Evolutionary conservation across 108 stramenopile genomes (phyloP).

Genomic region (Pseudonitzschia multistriata): DNA sequence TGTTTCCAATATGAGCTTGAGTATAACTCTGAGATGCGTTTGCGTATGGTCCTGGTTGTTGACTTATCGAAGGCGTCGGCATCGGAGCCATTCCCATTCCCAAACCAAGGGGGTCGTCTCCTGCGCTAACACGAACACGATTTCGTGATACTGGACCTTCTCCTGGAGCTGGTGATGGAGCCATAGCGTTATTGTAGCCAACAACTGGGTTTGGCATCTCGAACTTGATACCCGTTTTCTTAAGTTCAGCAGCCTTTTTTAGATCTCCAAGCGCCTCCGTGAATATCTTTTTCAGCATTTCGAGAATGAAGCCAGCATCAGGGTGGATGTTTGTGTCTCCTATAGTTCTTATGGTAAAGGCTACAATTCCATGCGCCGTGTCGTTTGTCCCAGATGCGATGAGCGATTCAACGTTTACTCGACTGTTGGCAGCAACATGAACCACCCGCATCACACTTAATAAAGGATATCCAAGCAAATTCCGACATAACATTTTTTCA

Average conservation of each 20-base stretch:
- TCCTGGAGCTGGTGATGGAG: constrained; percentile 61
- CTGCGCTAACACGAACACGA: constrained; percentile 28
- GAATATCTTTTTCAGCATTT: constrained; percentile 56
- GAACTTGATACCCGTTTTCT: neutral
- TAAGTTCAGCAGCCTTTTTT: constrained; percentile 20
- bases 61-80: constrained; percentile 2
- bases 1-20: neutral
- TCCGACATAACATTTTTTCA: constrained; percentile 22
- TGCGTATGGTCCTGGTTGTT: neutral
- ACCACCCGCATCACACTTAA: constrained; percentile 54
- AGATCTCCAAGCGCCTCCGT: constrained; percentile 57
- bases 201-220: neutral
- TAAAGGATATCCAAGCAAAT: constrained; percentile 43
- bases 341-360: constrained; percentile 37
- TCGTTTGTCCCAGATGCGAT: constrained; percentile 32
- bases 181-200: constrained; percentile 40
- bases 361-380: constrained; percentile 44
- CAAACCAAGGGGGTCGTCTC: constrained; percentile 49
- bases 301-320: constrained; percentile 64
- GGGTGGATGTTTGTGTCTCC: constrained; percentile 36
- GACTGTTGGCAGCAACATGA: constrained; percentile 48
- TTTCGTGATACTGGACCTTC: constrained; percentile 41
- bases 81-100: neutral
- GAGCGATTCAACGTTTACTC: constrained; percentile 55
- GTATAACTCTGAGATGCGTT: neutral